Conservation (phyloP, 176 grass and related monocot species). For the Miscanthus lutarioriparius region DNA sequence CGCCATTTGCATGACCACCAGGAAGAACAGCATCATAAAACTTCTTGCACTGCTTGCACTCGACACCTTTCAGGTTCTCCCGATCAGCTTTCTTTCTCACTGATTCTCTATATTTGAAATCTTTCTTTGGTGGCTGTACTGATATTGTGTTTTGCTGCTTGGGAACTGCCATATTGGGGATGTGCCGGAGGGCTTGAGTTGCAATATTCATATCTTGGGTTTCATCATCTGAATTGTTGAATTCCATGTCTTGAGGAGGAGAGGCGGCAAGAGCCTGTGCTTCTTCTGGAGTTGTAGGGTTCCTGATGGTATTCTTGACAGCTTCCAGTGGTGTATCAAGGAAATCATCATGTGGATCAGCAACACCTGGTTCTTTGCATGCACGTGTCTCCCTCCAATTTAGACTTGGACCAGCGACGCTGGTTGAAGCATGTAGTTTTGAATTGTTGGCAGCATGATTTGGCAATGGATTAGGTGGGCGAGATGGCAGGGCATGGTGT, state of each 20-base stretch:
- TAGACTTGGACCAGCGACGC: slow-evolving; percentile 22
- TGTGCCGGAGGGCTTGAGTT: slow-evolving; percentile 49
- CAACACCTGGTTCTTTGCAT: slow-evolving; percentile 56
- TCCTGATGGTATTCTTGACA: slow-evolving; percentile 41
- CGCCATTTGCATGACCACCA: slow-evolving; percentile 41
- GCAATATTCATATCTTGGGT: slow-evolving; percentile 67
- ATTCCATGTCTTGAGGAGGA: slow-evolving; percentile 70
- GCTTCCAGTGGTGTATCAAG: slow-evolving; percentile 78
- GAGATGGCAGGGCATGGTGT: slow-evolving; percentile 27
- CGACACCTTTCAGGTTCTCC: slow-evolving; percentile 82
- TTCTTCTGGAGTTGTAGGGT: slow-evolving; percentile 40
- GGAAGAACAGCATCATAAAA: slow-evolving; percentile 93
- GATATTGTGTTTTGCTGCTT: slow-evolving; percentile 45
- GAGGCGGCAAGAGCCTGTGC: slow-evolving; percentile 51
- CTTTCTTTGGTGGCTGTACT: slow-evolving; percentile 61
- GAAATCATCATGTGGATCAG: slow-evolving; percentile 82
- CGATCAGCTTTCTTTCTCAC: slow-evolving; percentile 87
- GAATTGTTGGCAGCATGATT: slow-evolving; percentile 38
- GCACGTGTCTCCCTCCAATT: slow-evolving; percentile 68
- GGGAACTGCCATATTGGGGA: slow-evolving; percentile 29
- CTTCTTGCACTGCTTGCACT: slow-evolving; percentile 96
- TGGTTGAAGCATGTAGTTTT: slow-evolving; percentile 45
- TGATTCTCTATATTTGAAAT: slow-evolving; percentile 80
- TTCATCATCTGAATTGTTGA: slow-evolving; percentile 76
- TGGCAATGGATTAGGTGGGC: slow-evolving; percentile 19